Evolutionary conservation across 2,329 filamentous ascomycete genomes (phyloP).

Genomic region (Beauveria sp.): DNA sequence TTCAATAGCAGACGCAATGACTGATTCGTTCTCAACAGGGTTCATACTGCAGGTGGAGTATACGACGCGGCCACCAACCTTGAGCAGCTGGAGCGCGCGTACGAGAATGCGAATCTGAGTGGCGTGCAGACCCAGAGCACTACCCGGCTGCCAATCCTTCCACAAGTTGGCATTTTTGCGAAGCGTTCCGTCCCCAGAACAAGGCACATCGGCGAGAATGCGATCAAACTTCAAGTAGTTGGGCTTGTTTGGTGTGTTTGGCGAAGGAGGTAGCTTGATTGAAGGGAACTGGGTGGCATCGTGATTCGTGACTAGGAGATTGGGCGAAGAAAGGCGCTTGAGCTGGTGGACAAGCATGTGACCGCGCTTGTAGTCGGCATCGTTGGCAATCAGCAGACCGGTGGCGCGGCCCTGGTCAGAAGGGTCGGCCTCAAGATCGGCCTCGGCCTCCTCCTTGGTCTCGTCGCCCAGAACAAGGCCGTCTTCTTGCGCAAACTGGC

Average conservation of each 20-base stretch:
- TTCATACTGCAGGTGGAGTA: slow-evolving; percentile 99
- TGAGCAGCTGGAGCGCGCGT: slow-evolving; percentile 89
- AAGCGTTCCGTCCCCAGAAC: slow-evolving; percentile 88
- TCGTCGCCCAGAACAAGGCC: slow-evolving; percentile 44
- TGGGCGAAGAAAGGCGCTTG: slow-evolving; percentile 92
- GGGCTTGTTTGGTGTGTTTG: slow-evolving; percentile 43
- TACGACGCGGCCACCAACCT: slow-evolving; percentile 86
- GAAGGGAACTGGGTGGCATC: slow-evolving; percentile 94
- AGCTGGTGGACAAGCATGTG: slow-evolving; percentile 98
- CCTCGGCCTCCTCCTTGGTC: slow-evolving; percentile 38
- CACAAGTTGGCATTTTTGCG: slow-evolving; percentile 92
- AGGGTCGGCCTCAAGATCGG: slow-evolving; percentile 49
- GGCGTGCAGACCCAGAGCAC: slow-evolving; percentile 75
- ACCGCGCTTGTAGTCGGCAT: slow-evolving; percentile 90
- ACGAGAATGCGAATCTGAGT: slow-evolving; percentile 88
- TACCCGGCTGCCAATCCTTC: slow-evolving; percentile 89
- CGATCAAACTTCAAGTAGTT: slow-evolving; percentile 93
- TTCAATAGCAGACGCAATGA: slow-evolving; percentile 80
- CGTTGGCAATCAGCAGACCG: slow-evolving; percentile 88
- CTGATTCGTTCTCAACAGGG: slow-evolving; percentile 92
- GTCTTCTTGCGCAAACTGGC: slow-evolving; percentile 53
- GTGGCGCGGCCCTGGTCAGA: slow-evolving; percentile 81
- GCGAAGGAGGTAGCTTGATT: slow-evolving; percentile 68
- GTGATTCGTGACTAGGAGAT: slow-evolving; percentile 94
- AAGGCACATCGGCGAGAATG: slow-evolving; percentile 92